These are phyloP conservation scores for Daldinia sp. DNA, from an alignment of 2,329 filamentous ascomycete species.

Conservation along the genomic window DNA sequence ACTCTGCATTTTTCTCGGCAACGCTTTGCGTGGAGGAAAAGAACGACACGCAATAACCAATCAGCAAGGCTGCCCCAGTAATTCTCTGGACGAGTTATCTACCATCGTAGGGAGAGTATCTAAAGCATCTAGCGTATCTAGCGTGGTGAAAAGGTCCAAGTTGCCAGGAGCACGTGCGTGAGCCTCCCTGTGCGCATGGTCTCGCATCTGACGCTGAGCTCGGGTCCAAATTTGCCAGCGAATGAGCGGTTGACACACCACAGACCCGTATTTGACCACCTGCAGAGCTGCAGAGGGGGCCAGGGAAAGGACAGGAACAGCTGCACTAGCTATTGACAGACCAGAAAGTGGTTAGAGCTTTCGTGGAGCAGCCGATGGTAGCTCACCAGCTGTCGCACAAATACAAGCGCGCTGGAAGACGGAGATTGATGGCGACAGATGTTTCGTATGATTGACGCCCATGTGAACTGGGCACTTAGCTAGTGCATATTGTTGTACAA, in stretches of 20 bases:
- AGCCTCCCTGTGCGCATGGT: slow-evolving; percentile 46
- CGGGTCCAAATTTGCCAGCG: slow-evolving; percentile 48
- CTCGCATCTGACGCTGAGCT: slow-evolving; percentile 48
- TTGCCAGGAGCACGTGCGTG: slow-evolving; percentile 48
- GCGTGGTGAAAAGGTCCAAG: slow-evolving; percentile 16
- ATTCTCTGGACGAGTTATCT: slow-evolving; percentile 38
- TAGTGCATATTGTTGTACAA: slow-evolving; percentile 37
- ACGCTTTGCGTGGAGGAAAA: slow-evolving; percentile 28
- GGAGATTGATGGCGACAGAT: slow-evolving; percentile 41
- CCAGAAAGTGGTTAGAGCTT: slow-evolving; percentile 41
- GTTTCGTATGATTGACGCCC: slow-evolving; percentile 43
- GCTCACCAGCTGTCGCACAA: slow-evolving; percentile 38
- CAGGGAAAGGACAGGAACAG: slow-evolving; percentile 45
- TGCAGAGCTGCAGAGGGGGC: slow-evolving; percentile 44
- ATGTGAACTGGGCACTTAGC: slow-evolving; percentile 40
- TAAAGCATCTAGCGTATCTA: slow-evolving; percentile 8
- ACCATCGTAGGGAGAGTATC: neutral
- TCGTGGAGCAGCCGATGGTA: slow-evolving; percentile 37
- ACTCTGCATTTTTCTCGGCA: slow-evolving; percentile 39
- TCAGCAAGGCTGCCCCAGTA: slow-evolving; percentile 31
- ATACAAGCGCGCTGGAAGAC: slow-evolving; percentile 38
- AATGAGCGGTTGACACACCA: slow-evolving; percentile 52
- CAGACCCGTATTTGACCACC: slow-evolving; percentile 46
- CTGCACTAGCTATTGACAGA: slow-evolving; percentile 42
- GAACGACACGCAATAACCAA: slow-evolving; percentile 40